phyloP scores from a whole-genome alignment of 257 asterid genomes.

The Lycium ferocissimum region DNA sequence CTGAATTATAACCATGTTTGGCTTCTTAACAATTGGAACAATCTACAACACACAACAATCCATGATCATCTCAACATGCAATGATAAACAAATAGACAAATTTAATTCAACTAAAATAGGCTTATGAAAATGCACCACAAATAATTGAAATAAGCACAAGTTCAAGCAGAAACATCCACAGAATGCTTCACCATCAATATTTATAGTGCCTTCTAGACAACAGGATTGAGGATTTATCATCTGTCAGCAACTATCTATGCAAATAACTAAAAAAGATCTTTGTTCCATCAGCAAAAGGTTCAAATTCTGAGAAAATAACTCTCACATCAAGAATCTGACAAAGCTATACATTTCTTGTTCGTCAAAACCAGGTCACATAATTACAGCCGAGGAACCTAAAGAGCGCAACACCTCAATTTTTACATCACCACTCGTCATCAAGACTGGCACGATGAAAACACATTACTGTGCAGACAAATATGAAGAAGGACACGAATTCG shows the following conservation, averaged over 20 bases:
- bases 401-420: neutral
- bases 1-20: neutral
- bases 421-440: conserved; percentile 86
- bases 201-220: neutral
- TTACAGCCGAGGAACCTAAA: conserved; percentile 2
- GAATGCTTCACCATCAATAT: neutral
- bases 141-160: neutral
- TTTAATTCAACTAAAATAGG: neutral
- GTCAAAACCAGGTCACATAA: neutral
- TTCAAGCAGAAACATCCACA: neutral
- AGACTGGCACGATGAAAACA: conserved; percentile 95
- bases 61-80: neutral
- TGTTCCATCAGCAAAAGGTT: neutral
- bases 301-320: neutral
- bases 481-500: conserved; percentile 89
- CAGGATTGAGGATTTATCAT: neutral
- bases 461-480: conserved; percentile 85
- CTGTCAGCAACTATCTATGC: conserved; percentile 4
- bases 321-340: neutral
- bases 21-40: neutral
- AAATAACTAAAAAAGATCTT: neutral
- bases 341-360: conserved; percentile 24
- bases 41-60: neutral
- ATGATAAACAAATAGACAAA: neutral
- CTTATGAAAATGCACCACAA: neutral